Percentiles rank a stretch among this genome's conserved stretches.
Conservation (phyloP, 2,329 filamentous ascomycete genomes). For the Cordyceps tenuipes region DNA sequence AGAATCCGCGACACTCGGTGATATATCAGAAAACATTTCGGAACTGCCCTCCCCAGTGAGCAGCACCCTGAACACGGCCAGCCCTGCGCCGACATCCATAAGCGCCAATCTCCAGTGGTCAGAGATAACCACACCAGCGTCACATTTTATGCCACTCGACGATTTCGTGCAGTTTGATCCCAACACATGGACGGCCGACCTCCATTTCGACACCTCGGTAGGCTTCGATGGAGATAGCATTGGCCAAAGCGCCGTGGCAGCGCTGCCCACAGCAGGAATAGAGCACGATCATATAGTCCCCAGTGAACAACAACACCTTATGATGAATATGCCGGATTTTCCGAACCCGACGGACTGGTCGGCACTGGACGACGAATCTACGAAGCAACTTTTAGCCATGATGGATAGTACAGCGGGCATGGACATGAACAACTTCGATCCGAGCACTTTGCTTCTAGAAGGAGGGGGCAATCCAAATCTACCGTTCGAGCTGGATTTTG, state of each 20-base stretch:
- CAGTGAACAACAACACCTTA: not conserved
- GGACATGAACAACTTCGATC: not conserved
- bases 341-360: not conserved
- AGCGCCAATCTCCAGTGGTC: not conserved
- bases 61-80: not conserved
- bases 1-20: not conserved
- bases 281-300: not conserved
- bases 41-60: not conserved
- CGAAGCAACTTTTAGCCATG: constrained; percentile 4
- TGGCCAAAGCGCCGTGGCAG: not conserved
- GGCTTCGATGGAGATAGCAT: not conserved
- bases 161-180: not conserved
- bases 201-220: not conserved
- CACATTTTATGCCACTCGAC: not conserved
- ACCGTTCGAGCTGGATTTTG: not conserved
- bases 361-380: not conserved
- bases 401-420: not conserved
- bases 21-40: not conserved
- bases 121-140: not conserved
- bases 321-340: not conserved
- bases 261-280: not conserved
- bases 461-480: not conserved
- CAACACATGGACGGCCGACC: not conserved
- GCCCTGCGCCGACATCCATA: not conserved
- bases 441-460: not conserved